phyloP scores from a whole-genome alignment of 345 rosid genomes.

The Euclidium syriacum region DNA sequence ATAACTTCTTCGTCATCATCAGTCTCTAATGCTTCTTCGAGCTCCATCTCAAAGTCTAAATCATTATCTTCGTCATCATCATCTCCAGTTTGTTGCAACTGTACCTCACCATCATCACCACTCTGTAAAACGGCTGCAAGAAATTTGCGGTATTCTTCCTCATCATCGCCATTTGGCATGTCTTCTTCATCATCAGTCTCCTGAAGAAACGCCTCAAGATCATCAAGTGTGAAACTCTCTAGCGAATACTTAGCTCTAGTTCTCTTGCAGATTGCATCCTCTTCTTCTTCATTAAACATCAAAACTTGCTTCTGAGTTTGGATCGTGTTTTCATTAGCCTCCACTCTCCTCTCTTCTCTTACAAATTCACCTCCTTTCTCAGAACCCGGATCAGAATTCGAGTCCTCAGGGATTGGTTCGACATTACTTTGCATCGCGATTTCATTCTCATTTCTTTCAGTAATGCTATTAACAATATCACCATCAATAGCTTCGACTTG shows the following conservation, averaged over 20 bases:
- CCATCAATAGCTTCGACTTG: constrained; percentile 53
- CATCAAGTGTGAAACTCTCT: constrained; percentile 81
- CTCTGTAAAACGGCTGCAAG: constrained; percentile 79
- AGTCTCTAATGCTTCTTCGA: constrained; percentile 89
- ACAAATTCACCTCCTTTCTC: constrained; percentile 21
- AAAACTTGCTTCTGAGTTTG: constrained; percentile 12
- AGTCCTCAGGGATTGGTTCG: constrained; percentile 16
- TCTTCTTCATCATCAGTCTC: constrained; percentile 94
- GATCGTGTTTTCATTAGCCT: no score
- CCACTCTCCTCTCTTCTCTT: no score
- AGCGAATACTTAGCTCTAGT: constrained; percentile 91
- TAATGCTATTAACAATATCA: constrained; percentile 22
- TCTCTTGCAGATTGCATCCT: constrained; percentile 86
- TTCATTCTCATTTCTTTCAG: constrained; percentile 40
- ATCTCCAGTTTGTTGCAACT: constrained; percentile 38
- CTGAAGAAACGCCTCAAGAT: constrained; percentile 90
- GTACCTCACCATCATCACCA: constrained; percentile 49
- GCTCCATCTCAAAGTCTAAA: constrained; percentile 87
- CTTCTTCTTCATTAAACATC: constrained; percentile 42
- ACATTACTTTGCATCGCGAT: constrained; percentile 24
- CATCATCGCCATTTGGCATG: constrained; percentile 77
- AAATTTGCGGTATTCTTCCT: constrained; percentile 85
- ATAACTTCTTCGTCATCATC: constrained; percentile 59
- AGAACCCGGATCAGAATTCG: constrained; percentile 8
- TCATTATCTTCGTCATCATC: constrained; percentile 91